These are phyloP conservation scores for Podospora anserina DNA, from an alignment of 495 filamentous ascomycete species.

Conservation along the genomic window DNA sequence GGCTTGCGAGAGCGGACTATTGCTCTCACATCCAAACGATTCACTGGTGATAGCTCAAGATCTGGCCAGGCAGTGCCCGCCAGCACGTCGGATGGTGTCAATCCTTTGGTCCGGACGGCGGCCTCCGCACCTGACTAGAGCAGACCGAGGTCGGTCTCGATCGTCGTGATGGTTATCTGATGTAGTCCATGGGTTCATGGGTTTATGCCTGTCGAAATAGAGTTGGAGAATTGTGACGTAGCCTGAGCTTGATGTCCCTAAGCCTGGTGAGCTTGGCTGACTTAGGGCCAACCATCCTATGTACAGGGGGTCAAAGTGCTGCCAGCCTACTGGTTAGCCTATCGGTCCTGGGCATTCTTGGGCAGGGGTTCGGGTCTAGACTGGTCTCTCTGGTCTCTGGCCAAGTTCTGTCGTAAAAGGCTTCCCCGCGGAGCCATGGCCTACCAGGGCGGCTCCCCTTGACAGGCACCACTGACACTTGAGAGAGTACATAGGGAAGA, in stretches of 20 bases:
- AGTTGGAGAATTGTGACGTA: constrained; percentile 21
- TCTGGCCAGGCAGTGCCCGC: background rate
- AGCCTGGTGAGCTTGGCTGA: constrained; percentile 5
- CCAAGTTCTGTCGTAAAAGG: background rate
- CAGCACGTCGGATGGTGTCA: background rate
- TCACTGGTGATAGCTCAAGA: background rate
- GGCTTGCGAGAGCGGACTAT: no score
- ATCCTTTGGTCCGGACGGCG: no score
- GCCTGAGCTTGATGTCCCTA: background rate
- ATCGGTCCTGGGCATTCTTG: background rate
- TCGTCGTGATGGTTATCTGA: background rate
- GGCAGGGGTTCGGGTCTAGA: constrained; percentile 16
- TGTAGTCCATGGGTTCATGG: background rate
- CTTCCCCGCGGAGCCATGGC: constrained; percentile 9
- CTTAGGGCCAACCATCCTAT: background rate
- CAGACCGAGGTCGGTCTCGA: background rate
- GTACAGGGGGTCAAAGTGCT: background rate
- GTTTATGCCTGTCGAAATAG: constrained; percentile 16
- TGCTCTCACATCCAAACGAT: background rate
- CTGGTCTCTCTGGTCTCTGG: constrained; percentile 1
- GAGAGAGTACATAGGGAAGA: background rate
- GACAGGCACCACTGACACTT: background rate
- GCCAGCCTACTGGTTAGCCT: background rate
- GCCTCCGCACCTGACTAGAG: background rate
- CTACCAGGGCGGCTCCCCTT: no score